Conservation (phyloP, 2,329 filamentous ascomycete species). For the Hortaea werneckii region DNA sequence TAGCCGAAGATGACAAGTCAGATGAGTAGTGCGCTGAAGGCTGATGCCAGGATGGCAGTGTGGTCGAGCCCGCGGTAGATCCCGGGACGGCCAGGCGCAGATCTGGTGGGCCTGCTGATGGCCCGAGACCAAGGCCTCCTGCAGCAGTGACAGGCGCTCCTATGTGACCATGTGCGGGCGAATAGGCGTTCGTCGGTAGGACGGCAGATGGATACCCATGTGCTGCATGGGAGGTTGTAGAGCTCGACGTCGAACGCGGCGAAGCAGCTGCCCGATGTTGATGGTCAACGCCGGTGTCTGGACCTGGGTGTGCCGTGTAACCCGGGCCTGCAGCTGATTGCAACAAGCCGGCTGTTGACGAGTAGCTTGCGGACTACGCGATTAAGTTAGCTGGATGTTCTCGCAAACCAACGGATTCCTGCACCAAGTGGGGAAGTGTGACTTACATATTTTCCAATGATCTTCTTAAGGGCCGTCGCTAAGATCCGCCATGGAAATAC, state of each 20-base stretch:
- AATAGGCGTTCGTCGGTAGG: slow-evolving; percentile 20
- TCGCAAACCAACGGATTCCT: slow-evolving; percentile 7
- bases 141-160: slow-evolving; percentile 11
- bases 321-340: slow-evolving; percentile 21
- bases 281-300: slow-evolving; percentile 39
- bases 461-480: slow-evolving; percentile 82
- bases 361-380: slow-evolving; percentile 55
- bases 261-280: slow-evolving; percentile 26
- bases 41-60: slow-evolving; percentile 24
- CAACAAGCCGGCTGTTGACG: slow-evolving; percentile 49
- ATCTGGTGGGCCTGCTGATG: slow-evolving; percentile 28
- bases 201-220: slow-evolving; percentile 17
- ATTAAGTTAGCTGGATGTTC: slow-evolving; percentile 7
- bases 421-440: slow-evolving; percentile 11
- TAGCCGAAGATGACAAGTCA: slow-evolving; percentile 15
- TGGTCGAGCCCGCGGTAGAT: slow-evolving; percentile 18
- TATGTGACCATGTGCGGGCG: slow-evolving; percentile 13
- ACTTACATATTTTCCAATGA: slow-evolving; percentile 89
- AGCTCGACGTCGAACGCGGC: slow-evolving; percentile 23
- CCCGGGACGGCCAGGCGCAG: slow-evolving; percentile 26
- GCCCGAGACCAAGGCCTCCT: slow-evolving; percentile 23
- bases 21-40: slow-evolving; percentile 22
- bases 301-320: slow-evolving; percentile 28
- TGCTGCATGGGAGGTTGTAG: slow-evolving; percentile 18
- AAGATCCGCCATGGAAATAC: slow-evolving; percentile 96